Conservation (phyloP, 1,284 basidiomycete genomes). For the Trichosporon sp. region DNA sequence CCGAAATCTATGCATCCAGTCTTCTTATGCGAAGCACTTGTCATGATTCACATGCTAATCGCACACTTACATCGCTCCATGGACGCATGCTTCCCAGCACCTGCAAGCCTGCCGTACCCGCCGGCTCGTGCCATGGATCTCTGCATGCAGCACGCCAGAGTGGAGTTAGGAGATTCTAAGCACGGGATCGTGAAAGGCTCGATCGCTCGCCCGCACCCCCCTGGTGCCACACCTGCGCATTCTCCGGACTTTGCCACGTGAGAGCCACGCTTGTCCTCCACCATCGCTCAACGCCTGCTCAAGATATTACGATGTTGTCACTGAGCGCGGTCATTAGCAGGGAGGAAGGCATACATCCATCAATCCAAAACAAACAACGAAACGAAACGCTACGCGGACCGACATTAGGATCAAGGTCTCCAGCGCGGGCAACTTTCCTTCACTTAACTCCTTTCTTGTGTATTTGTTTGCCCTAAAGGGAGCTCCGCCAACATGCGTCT, state of each 20-base stretch:
- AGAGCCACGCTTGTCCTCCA: not conserved
- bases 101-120: too few relatives aligned
- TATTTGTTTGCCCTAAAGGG: not conserved
- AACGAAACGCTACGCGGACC: not conserved
- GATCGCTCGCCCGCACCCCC: too few relatives aligned
- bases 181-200: not conserved
- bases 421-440: not conserved
- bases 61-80: not conserved
- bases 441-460: too few relatives aligned
- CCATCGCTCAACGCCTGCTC: not conserved
- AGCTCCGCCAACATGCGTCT: constrained; percentile 38
- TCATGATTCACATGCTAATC: not conserved
- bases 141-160: not conserved
- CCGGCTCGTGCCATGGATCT: not conserved
- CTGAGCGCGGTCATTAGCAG: not conserved
- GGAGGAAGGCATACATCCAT: not conserved
- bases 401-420: not conserved
- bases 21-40: not conserved
- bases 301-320: not conserved
- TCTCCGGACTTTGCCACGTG: not conserved
- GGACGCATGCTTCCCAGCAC: not conserved
- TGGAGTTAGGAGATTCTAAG: not conserved
- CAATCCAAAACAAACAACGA: too few relatives aligned
- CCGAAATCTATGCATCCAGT: not conserved
- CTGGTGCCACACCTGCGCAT: not conserved